A percentile compares a stretch with the other conserved stretches of the same genome.
Conservation (phyloP, 225 moss, liverwort and hornwort species). For the Pseudoscleropodium purum region DNA sequence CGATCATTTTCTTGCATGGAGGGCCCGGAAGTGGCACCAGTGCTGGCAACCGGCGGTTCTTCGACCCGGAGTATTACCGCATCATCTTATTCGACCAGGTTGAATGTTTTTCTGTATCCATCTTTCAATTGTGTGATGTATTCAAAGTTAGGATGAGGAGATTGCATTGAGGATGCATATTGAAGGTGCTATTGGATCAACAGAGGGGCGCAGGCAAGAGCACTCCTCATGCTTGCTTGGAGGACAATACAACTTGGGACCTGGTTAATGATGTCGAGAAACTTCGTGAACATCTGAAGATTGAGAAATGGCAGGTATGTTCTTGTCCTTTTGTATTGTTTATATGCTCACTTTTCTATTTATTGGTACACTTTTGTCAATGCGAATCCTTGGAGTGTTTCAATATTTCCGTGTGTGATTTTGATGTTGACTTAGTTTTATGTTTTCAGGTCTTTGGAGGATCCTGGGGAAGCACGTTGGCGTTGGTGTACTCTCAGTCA, state of each 20-base stretch:
- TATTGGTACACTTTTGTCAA: background rate
- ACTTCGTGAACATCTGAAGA: conserved; percentile 54
- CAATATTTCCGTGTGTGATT: background rate
- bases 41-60: conserved; percentile 54
- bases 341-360: background rate
- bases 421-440: background rate
- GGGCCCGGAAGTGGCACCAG: conserved; percentile 83
- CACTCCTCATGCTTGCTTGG: conserved; percentile 75
- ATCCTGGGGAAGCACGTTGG: conserved; percentile 94
- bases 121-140: background rate
- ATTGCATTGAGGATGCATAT: background rate
- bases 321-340: background rate
- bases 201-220: conserved; percentile 74
- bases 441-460: conserved; percentile 85
- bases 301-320: conserved; percentile 63
- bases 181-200: background rate
- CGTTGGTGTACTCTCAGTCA: conserved; percentile 64
- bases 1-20: conserved; percentile 77
- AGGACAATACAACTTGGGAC: conserved; percentile 75
- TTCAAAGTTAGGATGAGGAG: background rate
- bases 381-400: background rate
- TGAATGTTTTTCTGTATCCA: background rate
- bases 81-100: conserved; percentile 83
- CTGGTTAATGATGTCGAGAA: conserved; percentile 65
- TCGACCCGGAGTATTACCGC: conserved; percentile 74